Conservation (phyloP, 495 filamentous ascomycete genomes). For the Cercophora samala region DNA sequence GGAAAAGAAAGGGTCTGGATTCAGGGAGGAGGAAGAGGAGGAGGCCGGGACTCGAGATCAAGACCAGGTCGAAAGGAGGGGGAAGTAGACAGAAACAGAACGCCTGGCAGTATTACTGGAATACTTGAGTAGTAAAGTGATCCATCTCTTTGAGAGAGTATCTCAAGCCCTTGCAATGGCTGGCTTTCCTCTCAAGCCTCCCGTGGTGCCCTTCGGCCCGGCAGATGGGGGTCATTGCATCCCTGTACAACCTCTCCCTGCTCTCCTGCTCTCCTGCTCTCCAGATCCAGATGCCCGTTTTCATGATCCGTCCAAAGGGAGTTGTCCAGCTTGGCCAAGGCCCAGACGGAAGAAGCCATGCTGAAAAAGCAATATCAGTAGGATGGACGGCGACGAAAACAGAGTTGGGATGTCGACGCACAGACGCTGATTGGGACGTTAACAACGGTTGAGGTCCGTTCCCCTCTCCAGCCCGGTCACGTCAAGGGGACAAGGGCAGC, state of each 20-base stretch:
- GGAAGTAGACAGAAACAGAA: no score
- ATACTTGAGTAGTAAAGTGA: no score
- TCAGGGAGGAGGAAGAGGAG: not conserved
- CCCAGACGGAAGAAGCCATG: not conserved
- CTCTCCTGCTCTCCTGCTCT: no score
- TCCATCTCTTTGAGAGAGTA: not conserved
- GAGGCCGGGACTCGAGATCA: not conserved
- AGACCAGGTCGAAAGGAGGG: not conserved
- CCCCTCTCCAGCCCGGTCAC: not conserved
- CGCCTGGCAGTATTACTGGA: no score
- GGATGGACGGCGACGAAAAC: slow-evolving; percentile 2
- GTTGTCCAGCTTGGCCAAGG: slow-evolving; percentile 2
- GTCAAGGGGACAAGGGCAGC: not conserved
- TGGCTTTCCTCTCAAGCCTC: not conserved
- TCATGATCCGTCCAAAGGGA: not conserved
- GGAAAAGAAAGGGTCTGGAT: not conserved
- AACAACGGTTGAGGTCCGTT: slow-evolving; percentile 1
- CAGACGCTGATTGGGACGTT: not conserved
- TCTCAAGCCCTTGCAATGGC: not conserved
- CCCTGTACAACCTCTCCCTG: slow-evolving; percentile 6
- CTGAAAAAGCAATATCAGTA: not conserved
- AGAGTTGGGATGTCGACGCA: slow-evolving; percentile 1
- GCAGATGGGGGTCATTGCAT: slow-evolving; percentile 5
- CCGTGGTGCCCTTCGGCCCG: not conserved
- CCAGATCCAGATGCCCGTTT: not conserved